A percentile compares a stretch with the other conserved stretches of the same genome.
Evolutionary conservation across 1,284 basidiomycete genomes (phyloP).

Genomic region (Tilletiopsis washingtonensis): DNA sequence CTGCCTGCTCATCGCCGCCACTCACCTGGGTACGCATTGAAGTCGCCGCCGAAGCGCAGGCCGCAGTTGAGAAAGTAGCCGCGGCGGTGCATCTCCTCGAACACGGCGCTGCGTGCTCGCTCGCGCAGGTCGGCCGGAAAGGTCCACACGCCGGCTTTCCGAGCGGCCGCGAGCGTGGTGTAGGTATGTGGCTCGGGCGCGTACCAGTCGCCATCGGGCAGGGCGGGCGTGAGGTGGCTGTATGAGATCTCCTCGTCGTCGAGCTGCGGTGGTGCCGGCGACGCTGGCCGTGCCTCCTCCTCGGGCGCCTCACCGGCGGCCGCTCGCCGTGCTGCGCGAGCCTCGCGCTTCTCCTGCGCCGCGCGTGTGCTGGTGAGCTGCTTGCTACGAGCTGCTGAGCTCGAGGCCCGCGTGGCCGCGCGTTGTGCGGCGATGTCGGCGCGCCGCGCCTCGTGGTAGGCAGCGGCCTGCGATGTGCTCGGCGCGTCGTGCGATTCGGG

Average conservation of each 20-base stretch:
- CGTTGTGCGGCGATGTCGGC: neutral
- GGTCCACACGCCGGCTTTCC: constrained; percentile 63
- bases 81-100: constrained; percentile 68
- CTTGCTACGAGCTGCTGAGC: neutral
- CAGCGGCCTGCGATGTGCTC: neutral
- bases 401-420: neutral
- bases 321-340: neutral
- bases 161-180: constrained; percentile 58
- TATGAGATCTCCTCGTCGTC: neutral
- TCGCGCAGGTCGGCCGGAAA: constrained; percentile 64
- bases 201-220: neutral
- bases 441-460: neutral
- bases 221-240: neutral
- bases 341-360: neutral
- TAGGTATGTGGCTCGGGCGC: constrained; percentile 27
- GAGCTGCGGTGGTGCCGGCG: neutral
- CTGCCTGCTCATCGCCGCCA: constrained; percentile 7
- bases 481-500: neutral
- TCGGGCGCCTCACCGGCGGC: neutral
- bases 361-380: neutral
- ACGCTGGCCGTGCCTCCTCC: neutral
- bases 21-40: constrained; percentile 87
- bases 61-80: constrained; percentile 79
- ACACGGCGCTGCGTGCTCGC: constrained; percentile 67
- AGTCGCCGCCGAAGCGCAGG: constrained; percentile 90